Evolutionary conservation across 148 eudicot species (phyloP).

Genomic region (Linanthus parryae): DNA sequence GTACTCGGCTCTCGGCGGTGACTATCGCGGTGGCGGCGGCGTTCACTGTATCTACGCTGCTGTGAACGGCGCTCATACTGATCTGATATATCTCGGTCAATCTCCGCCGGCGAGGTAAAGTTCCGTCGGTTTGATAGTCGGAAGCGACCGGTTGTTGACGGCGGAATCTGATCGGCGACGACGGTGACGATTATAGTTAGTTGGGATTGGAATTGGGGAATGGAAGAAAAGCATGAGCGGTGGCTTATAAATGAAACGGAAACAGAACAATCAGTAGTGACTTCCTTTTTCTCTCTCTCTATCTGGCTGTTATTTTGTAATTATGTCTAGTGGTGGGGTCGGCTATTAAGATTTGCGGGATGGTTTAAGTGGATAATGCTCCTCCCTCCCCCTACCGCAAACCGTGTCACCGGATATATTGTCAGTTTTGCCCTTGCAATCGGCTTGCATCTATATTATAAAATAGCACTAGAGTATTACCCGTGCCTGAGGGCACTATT

Average conservation of each 20-base stretch:
- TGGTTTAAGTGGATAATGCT: no score
- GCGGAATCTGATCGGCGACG: no score
- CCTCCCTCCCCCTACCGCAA: no score
- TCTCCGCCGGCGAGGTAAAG: background rate
- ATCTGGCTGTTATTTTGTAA: constrained; percentile 22
- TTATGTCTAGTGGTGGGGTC: constrained; percentile 10
- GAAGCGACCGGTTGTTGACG: no score
- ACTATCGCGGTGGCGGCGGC: constrained; percentile 80
- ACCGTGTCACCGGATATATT: no score
- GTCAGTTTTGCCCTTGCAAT: no score
- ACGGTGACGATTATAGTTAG: background rate
- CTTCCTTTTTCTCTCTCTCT: constrained; percentile 2
- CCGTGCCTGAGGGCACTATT: no score
- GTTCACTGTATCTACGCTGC: constrained; percentile 64
- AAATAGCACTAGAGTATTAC: no score
- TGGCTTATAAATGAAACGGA: background rate
- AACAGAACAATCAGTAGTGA: no score
- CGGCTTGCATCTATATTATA: no score
- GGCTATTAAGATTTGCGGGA: no score
- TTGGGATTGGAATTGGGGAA: background rate
- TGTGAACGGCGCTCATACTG: constrained; percentile 20
- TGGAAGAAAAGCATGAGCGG: constrained; percentile 2
- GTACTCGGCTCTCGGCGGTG: constrained; percentile 60
- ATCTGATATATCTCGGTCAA: constrained; percentile 9
- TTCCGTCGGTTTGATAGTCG: background rate